Base-by-base conservation (phyloP, 495 filamentous ascomycete genomes). In the Tuber microsphaerosporum region DNA sequence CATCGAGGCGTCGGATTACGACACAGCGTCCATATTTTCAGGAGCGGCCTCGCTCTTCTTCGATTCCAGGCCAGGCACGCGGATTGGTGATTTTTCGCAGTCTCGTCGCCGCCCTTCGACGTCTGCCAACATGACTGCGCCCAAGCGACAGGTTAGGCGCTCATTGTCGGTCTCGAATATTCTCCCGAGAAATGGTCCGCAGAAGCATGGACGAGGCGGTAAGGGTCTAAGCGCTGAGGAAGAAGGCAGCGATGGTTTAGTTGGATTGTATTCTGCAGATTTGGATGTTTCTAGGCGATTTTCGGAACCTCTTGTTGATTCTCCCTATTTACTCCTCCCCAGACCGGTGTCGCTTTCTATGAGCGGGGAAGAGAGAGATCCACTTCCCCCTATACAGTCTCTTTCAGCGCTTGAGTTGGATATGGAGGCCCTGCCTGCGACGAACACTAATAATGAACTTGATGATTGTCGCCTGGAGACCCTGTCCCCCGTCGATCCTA, bases 161-260 rank as follows among this genome's bases (percentile, higher is more conserved):
- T 81, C 79, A 37, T 76, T 81, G 71, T 82, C 80, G n/a, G 48
- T 81, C 19, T 81, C 80, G 44, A 79, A 81, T 75, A 75, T 79
- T 61, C 70, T n/a, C 71, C 80, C 56, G 14, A 19, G 17, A 17
- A 34, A 34, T 65, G 72, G 68, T 39, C 51, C 72, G 31, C 43
- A 75, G 69, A 71, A 73, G 48, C 72, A 37, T 45, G 73, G 73
- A 22, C 70, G 41, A 9, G 65, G 73, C 69, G 76, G 76, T 37
- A 75, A 26, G 26, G 72, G 51, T 74, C 19, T 45, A n/a, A 39
- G n/a, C 19, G 70, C 75, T 43, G 74, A 76, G 34, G 77, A 26
- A 31, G 72, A 61, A n/a, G 71, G 75, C 42, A 73, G 78, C 26
- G 71, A 69, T 14, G 76, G 73, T 37, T 74, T 73, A 48, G 79